These are phyloP conservation scores for Yamadazyma sp. DNA, from an alignment of 805 yeast species.

Conservation along the genomic window DNA sequence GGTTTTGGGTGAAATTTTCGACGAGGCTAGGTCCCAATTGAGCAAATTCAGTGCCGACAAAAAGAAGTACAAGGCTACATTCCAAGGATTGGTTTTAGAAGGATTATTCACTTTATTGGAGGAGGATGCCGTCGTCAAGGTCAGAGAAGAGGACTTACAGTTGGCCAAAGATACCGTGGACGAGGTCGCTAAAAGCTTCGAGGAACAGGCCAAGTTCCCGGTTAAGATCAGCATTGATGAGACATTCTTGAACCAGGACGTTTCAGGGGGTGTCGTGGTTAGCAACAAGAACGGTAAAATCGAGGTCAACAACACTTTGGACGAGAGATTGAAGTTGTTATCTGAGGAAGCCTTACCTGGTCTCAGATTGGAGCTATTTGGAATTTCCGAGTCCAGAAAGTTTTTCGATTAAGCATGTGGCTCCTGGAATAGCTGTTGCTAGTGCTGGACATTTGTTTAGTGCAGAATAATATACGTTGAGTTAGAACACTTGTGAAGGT, in stretches of 20 bases:
- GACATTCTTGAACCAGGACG: conserved; percentile 56
- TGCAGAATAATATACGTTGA: too few relatives aligned
- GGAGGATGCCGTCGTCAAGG: conserved; percentile 59
- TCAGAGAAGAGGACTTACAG: conserved; percentile 62
- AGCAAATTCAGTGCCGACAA: conserved; percentile 55
- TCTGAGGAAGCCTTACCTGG: conserved; percentile 88
- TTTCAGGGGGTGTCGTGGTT: conserved; percentile 84
- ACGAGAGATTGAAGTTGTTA: conserved; percentile 84
- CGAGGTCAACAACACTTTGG: conserved; percentile 88
- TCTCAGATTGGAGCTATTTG: conserved; percentile 85
- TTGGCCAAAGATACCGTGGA: conserved; percentile 60
- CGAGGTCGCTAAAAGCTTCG: conserved; percentile 63
- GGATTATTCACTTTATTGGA: conserved; percentile 71
- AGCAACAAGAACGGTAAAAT: conserved; percentile 75
- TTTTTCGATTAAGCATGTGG: conserved; percentile 68
- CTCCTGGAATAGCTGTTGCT: too few relatives aligned
- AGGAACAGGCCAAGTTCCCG: conserved; percentile 57
- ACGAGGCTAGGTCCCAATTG: conserved; percentile 64
- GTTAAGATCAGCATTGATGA: conserved; percentile 60
- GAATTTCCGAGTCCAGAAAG: conserved; percentile 81
- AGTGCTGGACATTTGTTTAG: too few relatives aligned
- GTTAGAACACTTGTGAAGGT: too few relatives aligned
- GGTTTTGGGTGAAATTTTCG: conserved; percentile 71
- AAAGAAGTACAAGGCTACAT: conserved; percentile 61
- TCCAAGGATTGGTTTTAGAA: conserved; percentile 80